Evolutionary conservation across 106 monocot genomes (phyloP), one percentile per base, ranked within the genome.

Genomic region (Hemerocallis citrina): DNA sequence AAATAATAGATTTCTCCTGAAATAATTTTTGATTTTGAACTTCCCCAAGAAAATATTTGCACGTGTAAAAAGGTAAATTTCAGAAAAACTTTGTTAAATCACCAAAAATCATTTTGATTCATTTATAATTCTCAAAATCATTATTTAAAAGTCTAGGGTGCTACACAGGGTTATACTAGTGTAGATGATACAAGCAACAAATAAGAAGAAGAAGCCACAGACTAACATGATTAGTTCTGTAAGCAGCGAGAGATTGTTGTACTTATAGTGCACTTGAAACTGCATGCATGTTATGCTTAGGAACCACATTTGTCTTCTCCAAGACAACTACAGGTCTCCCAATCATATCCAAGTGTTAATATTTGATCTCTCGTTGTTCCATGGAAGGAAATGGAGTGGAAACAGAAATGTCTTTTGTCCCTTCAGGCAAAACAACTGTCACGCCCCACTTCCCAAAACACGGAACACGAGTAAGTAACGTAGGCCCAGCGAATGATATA

Each of bases 381-480:
- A 79, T 79, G 50, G 84, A 70, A 49, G 73, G 69, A 75, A 98
- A 91, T 39, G 90, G 87, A 67, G 73, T 67, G 29, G 69, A 78
- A 43, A 67, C 71, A 57, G 67, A 71, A 49, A 91, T 81, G 50
- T 74, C 87, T 52, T 91, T 79, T 13, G 96, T 91, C 21, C 96
- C 96, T 81, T 98, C 91, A 51, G 96, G 96, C 59, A 98, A 76
- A 64, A 98, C 81, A 67, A 98, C 84, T 91, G 91, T 77, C 54
- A 73, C 30, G n/a, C n/a, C n/a, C n/a, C n/a, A n/a, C n/a, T n/a
- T n/a, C n/a, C n/a, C n/a, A n/a, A n/a, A n/a, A n/a, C n/a, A n/a
- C n/a, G n/a, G n/a, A n/a, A n/a, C n/a, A n/a, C n/a, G n/a, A n/a
- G n/a, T n/a, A n/a, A n/a, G n/a, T n/a, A n/a, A n/a, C n/a, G n/a